Conservation (phyloP, 2,329 filamentous ascomycete genomes). For the Plenodomus tracheiphilus region DNA sequence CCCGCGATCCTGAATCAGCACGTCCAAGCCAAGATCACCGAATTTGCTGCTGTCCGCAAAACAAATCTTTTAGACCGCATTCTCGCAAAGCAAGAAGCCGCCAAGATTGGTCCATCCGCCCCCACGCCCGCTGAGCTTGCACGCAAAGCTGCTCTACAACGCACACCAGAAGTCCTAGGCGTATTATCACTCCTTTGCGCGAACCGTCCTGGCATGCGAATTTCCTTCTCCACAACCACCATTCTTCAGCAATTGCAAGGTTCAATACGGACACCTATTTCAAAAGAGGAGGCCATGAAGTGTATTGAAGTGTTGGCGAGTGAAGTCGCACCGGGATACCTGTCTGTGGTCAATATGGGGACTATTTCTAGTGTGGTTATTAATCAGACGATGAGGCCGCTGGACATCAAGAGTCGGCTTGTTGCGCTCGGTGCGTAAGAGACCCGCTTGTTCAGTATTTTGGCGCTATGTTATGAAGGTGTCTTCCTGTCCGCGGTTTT, state of each 20-base stretch:
- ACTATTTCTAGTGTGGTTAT: conserved; percentile 50
- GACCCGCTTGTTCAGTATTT: not conserved
- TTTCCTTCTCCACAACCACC: conserved; percentile 50
- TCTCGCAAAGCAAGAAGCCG: conserved; percentile 52
- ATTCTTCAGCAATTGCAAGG: conserved; percentile 50
- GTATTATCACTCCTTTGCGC: conserved; percentile 50
- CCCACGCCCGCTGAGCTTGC: conserved; percentile 49
- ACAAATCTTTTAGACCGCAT: conserved; percentile 55
- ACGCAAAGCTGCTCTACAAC: conserved; percentile 52
- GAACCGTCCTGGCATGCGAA: conserved; percentile 38
- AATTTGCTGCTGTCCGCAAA: conserved; percentile 46
- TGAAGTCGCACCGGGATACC: conserved; percentile 51
- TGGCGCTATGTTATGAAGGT: not conserved
- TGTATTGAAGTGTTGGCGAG: conserved; percentile 49
- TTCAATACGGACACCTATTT: conserved; percentile 52
- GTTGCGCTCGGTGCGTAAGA: conserved; percentile 28
- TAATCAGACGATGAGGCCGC: conserved; percentile 38
- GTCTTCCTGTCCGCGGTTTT: not conserved
- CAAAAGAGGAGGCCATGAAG: conserved; percentile 49
- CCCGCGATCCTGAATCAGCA: conserved; percentile 11
- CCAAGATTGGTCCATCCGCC: conserved; percentile 42
- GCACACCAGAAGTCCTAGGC: conserved; percentile 50
- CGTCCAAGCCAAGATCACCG: conserved; percentile 41
- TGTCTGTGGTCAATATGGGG: conserved; percentile 45
- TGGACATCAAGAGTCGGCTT: conserved; percentile 40